Conservation (phyloP, 129 eudicot genomes). For the sunflower (Helianthus annuus) region HanXRQr2.0-SUNRISE NC_035436.2:185165455-185165954, state of each 20-base stretch:
- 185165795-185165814: constrained; percentile 2
- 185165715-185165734: constrained; percentile 99
- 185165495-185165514: too few species aligned
- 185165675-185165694: constrained; percentile 97
- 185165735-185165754: constrained; percentile 97
- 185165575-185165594: not conserved
- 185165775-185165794: constrained; percentile 35
- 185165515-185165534: too few species aligned
- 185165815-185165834: not conserved
- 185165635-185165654: constrained; percentile 92
- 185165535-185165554: too few species aligned
- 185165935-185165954: not conserved
- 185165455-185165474: too few species aligned
- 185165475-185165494: too few species aligned
- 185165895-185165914: constrained; percentile 95
- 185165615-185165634: not conserved
- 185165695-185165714: constrained; percentile 90
- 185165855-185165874: constrained; percentile 86
- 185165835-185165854: constrained; percentile 19
- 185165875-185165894: constrained; percentile 87
- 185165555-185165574: too few species aligned
- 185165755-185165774: constrained; percentile 79
- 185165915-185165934: constrained; percentile 45
- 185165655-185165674: constrained; percentile 99
- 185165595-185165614: not conserved